Evolutionary conservation across 1,139 yeast species (phyloP), one percentile per base, ranked within the genome.

Genomic region (Magnusiomyces ingens): DNA sequence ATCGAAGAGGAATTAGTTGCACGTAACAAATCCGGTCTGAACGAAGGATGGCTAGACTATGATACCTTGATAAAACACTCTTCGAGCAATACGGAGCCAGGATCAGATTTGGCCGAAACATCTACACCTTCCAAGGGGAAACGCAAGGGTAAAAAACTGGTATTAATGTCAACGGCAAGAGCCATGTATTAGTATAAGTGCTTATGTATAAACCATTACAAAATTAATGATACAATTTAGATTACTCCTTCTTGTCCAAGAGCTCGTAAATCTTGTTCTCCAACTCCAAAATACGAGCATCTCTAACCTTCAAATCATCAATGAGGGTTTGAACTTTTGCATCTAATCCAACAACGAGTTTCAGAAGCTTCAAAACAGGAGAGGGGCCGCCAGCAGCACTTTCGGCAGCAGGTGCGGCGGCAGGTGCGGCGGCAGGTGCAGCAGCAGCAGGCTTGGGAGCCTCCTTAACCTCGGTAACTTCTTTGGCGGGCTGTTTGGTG

Each of bases 21-120:
- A 4, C 42, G 42, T 4, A 18, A 46, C 18, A 42, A 37, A 46
- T 42, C 49, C 2, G 11, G 19, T 11, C 32, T 26, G 4, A 26
- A 46, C 6, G 21, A 41, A 18, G 49, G 49, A 3, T 46, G 49
- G 49, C 12, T 38, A 6, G 49, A 46, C 13, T 46, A 26, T 8
- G 8, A 26, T 26, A 26, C 32, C 32, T 26, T 26, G 8, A 26
- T 26, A 8, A 26, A 26, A 8, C 32, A 26, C 32, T 26, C 32
- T 26, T 26, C 32, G 4, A 26, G 32, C 8, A 26, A 26, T 8
- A 26, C 4, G 4, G 32, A 26, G 4, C 32, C 32, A 5, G 8
- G 32, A 5, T 26, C 32, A 5, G 8, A 4, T 4, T 26, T 8
- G 4, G 8, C 4, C 4, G 32, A 26, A 26, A 26, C 32, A 26